Conservation (phyloP, 2,329 filamentous ascomycete species). For the Fusarium chlamydosporum region DNA sequence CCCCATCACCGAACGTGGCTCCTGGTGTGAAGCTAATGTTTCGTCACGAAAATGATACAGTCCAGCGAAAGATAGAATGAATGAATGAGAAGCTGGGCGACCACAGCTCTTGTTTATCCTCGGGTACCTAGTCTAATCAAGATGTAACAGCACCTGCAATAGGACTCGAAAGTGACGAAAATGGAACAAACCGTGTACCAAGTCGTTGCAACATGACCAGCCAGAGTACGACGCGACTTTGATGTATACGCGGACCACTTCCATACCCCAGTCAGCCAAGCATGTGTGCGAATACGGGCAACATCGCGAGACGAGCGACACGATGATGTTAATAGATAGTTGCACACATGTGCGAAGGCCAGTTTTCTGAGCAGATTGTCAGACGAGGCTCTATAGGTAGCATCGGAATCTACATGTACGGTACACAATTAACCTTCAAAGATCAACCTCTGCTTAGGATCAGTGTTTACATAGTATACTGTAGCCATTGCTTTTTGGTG, state of each 20-base stretch:
- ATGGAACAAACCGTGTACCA: background rate
- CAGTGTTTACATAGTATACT: slow-evolving; percentile 7
- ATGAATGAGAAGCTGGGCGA: slow-evolving; percentile 6
- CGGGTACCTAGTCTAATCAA: background rate
- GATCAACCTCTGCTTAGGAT: background rate
- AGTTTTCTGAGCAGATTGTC: slow-evolving; percentile 11
- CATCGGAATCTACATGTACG: background rate
- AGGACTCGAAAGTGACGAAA: slow-evolving; percentile 14
- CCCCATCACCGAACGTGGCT: slow-evolving; percentile 11
- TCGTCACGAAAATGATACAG: slow-evolving; percentile 5
- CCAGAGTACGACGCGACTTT: slow-evolving; percentile 31
- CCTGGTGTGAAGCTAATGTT: slow-evolving; percentile 37
- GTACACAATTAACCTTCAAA: background rate
- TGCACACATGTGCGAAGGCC: slow-evolving; percentile 9
- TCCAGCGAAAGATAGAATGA: background rate
- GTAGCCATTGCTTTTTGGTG: slow-evolving; percentile 10
- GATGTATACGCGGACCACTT: slow-evolving; percentile 20
- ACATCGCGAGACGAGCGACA: slow-evolving; percentile 29
- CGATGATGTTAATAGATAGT: slow-evolving; percentile 17
- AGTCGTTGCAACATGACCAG: slow-evolving; percentile 19
- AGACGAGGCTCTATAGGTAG: slow-evolving; percentile 5
- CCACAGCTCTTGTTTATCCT: slow-evolving; percentile 7
- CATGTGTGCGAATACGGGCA: slow-evolving; percentile 45
- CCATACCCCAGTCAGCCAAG: slow-evolving; percentile 26
- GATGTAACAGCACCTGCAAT: slow-evolving; percentile 4